Conservation (phyloP, 2,329 filamentous ascomycete genomes). For the Sporothrix euskadiensis region DNA sequence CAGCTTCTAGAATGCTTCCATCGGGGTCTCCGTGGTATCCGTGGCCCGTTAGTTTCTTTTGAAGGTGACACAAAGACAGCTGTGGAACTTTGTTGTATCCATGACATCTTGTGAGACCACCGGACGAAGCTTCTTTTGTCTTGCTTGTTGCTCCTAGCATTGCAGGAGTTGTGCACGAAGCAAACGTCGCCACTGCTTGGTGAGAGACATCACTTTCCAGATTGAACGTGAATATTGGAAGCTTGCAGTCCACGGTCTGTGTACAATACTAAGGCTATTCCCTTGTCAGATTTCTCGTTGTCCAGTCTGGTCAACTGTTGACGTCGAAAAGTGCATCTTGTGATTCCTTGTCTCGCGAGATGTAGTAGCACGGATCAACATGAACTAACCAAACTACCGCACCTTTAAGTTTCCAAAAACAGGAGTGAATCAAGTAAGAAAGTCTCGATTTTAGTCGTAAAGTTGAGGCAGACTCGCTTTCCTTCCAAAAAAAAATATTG, state of each 20-base stretch:
- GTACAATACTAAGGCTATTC: constrained; percentile 15
- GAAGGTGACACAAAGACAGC: neutral
- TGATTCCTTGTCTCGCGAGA: neutral
- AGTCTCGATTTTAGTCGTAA: neutral
- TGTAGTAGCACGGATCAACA: neutral
- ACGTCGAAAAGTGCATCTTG: too few species aligned
- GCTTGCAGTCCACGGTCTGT: neutral
- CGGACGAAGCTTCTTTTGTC: neutral
- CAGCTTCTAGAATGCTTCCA: constrained; percentile 10
- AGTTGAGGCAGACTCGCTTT: neutral
- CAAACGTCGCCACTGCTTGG: neutral
- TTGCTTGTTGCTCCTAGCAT: neutral
- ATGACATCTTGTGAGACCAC: neutral
- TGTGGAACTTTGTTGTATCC: neutral
- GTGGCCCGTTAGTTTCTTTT: neutral
- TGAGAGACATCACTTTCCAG: neutral
- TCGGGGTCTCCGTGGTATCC: neutral
- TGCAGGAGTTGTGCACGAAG: neutral
- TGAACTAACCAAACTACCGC: neutral
- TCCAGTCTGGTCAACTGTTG: neutral
- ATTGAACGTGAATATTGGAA: neutral
- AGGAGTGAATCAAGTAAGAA: neutral
- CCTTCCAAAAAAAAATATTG: neutral
- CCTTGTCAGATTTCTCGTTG: neutral
- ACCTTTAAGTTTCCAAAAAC: neutral